Evolutionary conservation across 1,284 basidiomycete species (phyloP).

Genomic region (Melampsora abietis-canadensis): DNA sequence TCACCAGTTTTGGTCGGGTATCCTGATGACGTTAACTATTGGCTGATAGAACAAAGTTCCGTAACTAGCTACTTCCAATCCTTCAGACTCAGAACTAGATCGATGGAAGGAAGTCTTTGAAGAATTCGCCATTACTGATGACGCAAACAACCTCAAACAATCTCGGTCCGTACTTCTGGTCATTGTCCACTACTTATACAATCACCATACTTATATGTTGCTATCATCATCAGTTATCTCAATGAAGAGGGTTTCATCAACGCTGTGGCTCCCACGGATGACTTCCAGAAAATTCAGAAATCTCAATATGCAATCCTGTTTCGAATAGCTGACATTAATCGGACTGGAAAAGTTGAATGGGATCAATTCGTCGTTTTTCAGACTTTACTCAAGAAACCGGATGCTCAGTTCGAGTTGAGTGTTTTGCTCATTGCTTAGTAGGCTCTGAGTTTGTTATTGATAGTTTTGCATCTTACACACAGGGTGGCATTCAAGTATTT

Average conservation of each 20-base stretch:
- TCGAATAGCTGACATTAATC: conserved; percentile 76
- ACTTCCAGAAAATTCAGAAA: conserved; percentile 33
- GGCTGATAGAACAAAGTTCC: no score
- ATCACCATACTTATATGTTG: neutral
- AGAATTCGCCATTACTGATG: conserved; percentile 17
- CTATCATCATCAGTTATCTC: conserved; percentile 18
- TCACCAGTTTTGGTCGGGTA: no score
- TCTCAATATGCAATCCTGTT: conserved; percentile 60
- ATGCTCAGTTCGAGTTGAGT: conserved; percentile 71
- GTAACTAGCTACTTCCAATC: neutral
- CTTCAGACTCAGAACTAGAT: conserved; percentile 9
- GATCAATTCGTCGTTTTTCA: conserved; percentile 92
- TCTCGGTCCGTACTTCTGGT: neutral
- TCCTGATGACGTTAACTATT: no score
- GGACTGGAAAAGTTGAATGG: conserved; percentile 78
- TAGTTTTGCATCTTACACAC: neutral
- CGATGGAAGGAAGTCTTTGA: conserved; percentile 37
- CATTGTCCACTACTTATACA: neutral
- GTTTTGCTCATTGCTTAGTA: conserved; percentile 49
- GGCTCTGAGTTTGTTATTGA: neutral
- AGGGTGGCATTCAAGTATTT: conserved; percentile 90
- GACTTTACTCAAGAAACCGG: conserved; percentile 74
- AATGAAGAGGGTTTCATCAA: conserved; percentile 40
- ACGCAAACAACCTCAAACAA: neutral
- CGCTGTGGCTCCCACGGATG: conserved; percentile 29